Conservation (phyloP, 352 stramenopile genomes). For the Phytophthora agathidicida region DNA sequence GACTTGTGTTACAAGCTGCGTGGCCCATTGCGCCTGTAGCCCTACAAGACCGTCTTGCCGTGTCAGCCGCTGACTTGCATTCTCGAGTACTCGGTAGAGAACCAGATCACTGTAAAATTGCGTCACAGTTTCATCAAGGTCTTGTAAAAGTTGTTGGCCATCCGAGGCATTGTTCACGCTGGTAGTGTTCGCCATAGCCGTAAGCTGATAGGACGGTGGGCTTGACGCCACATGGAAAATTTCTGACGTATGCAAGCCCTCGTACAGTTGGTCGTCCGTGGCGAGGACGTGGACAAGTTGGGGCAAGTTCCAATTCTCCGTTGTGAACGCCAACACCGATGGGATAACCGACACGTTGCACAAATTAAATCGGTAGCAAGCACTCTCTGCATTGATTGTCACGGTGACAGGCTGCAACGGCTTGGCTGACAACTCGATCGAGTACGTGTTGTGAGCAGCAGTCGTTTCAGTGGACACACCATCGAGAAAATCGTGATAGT, state of each 20-base stretch:
- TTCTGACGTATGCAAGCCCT: slow-evolving; percentile 41
- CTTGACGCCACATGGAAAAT: slow-evolving; percentile 41
- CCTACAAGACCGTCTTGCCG: slow-evolving; percentile 29
- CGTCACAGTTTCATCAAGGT: slow-evolving; percentile 18
- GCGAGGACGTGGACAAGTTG: slow-evolving; percentile 52
- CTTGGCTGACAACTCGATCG: slow-evolving; percentile 48
- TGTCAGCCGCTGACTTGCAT: neutral
- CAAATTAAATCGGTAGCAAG: slow-evolving; percentile 78
- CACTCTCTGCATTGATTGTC: slow-evolving; percentile 47
- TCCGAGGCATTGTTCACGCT: slow-evolving; percentile 16
- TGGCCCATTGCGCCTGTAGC: slow-evolving; percentile 48
- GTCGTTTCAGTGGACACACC: slow-evolving; percentile 23
- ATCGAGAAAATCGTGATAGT: slow-evolving; percentile 71
- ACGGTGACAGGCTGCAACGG: slow-evolving; percentile 57
- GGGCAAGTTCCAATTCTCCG: slow-evolving; percentile 49
- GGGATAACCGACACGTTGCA: slow-evolving; percentile 68
- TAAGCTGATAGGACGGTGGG: slow-evolving; percentile 38
- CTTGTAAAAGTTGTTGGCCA: slow-evolving; percentile 8
- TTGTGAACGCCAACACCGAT: slow-evolving; percentile 41
- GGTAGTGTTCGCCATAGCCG: slow-evolving; percentile 30
- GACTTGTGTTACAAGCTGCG: slow-evolving; percentile 27
- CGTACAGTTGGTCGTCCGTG: slow-evolving; percentile 67
- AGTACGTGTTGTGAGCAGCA: slow-evolving; percentile 57
- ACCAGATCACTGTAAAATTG: slow-evolving; percentile 40
- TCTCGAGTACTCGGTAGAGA: slow-evolving; percentile 16